Evolutionary conservation across 164 flowering plant genomes (phyloP).

Genomic region (Santalum album): DNA sequence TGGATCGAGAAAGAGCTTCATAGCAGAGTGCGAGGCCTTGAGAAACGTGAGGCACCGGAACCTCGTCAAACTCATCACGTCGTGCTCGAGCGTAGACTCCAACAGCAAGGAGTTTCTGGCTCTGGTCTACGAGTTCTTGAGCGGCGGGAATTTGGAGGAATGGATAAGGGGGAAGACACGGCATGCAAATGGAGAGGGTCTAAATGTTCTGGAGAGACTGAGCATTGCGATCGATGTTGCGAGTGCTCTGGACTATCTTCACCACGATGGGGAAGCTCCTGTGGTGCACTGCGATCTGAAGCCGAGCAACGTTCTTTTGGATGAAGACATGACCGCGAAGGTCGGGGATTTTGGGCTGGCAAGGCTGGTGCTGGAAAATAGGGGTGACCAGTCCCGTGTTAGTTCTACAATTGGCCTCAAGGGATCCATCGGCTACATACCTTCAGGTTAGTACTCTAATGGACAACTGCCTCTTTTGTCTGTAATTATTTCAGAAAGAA

Average conservation of each 20-base stretch:
- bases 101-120: conserved; percentile 30
- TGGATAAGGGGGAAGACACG: conserved; percentile 27
- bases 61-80: conserved; percentile 40
- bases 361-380: conserved; percentile 17
- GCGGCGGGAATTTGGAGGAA: conserved; percentile 40
- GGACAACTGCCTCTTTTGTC: too few species aligned
- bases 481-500: too few species aligned
- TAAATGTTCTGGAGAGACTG: conserved; percentile 29
- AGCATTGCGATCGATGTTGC: conserved; percentile 38
- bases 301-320: conserved; percentile 40
- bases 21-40: conserved; percentile 44
- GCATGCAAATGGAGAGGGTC: conserved; percentile 11
- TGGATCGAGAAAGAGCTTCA: conserved; percentile 31
- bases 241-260: conserved; percentile 37
- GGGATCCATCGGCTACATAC: conserved; percentile 36
- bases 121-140: conserved; percentile 40
- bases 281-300: conserved; percentile 47
- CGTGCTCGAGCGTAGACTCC: conserved; percentile 39
- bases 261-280: conserved; percentile 32
- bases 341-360: conserved; percentile 53
- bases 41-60: conserved; percentile 45
- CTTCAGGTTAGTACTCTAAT: conserved; percentile 40
- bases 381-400: not conserved
- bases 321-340: conserved; percentile 35
- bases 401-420: conserved; percentile 25